Percentiles rank a stretch among this genome's conserved stretches.
phyloP scores from a whole-genome alignment of 1,139 yeast species.

The Saccharomyces uvarum region DNA sequence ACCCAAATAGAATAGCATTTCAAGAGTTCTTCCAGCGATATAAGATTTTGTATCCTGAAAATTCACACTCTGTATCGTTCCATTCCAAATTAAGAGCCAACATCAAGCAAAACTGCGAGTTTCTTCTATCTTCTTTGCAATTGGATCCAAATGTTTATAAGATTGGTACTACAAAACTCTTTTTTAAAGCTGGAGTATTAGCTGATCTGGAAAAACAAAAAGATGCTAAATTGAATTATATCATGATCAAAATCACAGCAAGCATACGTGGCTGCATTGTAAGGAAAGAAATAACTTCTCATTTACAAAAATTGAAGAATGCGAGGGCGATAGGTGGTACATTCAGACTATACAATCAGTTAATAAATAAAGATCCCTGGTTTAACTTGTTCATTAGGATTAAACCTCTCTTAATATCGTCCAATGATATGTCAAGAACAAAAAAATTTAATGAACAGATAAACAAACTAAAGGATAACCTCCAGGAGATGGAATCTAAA shows the following conservation, averaged over 20 bases:
- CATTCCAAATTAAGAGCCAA: slow-evolving; percentile 34
- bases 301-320: slow-evolving; percentile 59
- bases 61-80: neutral
- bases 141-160: slow-evolving; percentile 63
- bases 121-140: slow-evolving; percentile 53
- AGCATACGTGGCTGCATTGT: slow-evolving; percentile 54
- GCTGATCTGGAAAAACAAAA: slow-evolving; percentile 78
- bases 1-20: slow-evolving; percentile 84
- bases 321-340: slow-evolving; percentile 62
- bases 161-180: slow-evolving; percentile 73
- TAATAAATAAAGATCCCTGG: slow-evolving; percentile 73
- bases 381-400: slow-evolving; percentile 62
- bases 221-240: slow-evolving; percentile 52
- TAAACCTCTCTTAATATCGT: slow-evolving; percentile 70
- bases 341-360: slow-evolving; percentile 45
- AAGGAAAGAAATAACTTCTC: slow-evolving; percentile 45
- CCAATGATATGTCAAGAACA: slow-evolving; percentile 49
- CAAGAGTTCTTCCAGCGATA: slow-evolving; percentile 73
- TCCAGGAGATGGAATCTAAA: slow-evolving; percentile 33
- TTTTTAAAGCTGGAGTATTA: slow-evolving; percentile 89
- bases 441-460: slow-evolving; percentile 54
- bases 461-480: slow-evolving; percentile 42
- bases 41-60: slow-evolving; percentile 43
- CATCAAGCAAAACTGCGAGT: slow-evolving; percentile 55
- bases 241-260: slow-evolving; percentile 62